Conservation (phyloP, 257 asterid species). For the Capsicum pubescens region DNA sequence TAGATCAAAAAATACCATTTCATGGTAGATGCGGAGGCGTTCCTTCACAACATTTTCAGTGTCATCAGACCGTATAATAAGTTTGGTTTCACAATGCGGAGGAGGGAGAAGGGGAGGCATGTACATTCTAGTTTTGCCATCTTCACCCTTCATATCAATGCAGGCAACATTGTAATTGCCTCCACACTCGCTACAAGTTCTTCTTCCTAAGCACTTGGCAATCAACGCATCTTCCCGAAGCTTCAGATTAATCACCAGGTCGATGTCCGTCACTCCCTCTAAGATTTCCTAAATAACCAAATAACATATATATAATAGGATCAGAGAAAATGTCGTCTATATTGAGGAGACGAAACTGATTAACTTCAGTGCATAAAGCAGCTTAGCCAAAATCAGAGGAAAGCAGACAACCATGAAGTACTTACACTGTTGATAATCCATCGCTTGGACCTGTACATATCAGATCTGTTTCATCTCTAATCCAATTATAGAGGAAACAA, state of each 20-base stretch:
- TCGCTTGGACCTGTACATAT: constrained; percentile 36
- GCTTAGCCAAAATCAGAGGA: not conserved
- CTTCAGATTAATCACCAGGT: constrained; percentile 87
- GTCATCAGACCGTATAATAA: constrained; percentile 85
- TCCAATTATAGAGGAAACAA: constrained; percentile 32
- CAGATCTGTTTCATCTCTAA: constrained; percentile 35
- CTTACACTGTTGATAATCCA: constrained; percentile 34
- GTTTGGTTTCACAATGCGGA: constrained; percentile 75
- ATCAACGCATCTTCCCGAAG: constrained; percentile 83
- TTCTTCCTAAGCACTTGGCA: constrained; percentile 96
- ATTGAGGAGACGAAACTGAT: not conserved
- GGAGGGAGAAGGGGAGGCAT: constrained; percentile 99
- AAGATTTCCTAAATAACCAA: constrained; percentile 71
- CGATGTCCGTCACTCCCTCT: constrained; percentile 85
- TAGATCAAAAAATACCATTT: constrained; percentile 53
- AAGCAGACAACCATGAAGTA: constrained; percentile 26
- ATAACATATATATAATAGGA: not conserved
- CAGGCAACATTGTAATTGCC: constrained; percentile 86
- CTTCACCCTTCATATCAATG: constrained; percentile 74
- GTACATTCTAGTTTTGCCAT: constrained; percentile 68
- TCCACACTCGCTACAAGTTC: constrained; percentile 91
- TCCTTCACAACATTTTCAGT: constrained; percentile 84
- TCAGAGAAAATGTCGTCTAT: constrained; percentile 3
- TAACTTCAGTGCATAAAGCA: not conserved
- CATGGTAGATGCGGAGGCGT: constrained; percentile 76